These are phyloP conservation scores for Solanum bulbocastanum DNA, from an alignment of 257 asterid species.

Conservation along the genomic window DNA sequence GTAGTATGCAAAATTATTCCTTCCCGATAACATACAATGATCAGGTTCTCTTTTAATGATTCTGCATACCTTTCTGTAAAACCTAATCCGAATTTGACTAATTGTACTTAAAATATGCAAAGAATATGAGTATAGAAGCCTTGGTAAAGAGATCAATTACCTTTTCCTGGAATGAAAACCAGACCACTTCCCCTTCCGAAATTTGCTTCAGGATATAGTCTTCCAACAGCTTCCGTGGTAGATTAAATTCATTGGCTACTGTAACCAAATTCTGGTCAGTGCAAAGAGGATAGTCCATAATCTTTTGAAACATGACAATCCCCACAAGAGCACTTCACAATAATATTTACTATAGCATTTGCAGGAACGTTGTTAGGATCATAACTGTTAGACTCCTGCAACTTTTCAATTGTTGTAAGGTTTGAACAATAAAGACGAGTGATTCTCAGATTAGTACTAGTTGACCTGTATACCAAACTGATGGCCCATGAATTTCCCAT, in stretches of 20 bases:
- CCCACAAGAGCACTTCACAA: conserved; percentile 61
- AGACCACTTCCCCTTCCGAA: conserved; percentile 45
- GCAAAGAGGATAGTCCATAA: conserved; percentile 55
- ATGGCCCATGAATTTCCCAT: conserved; percentile 39
- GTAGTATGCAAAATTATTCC: not conserved
- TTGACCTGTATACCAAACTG: conserved; percentile 25
- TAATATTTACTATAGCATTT: conserved; percentile 20
- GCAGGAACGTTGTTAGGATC: conserved; percentile 13
- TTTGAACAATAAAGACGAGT: conserved; percentile 27
- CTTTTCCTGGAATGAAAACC: conserved; percentile 56
- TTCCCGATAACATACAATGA: not conserved
- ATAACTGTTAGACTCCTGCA: conserved; percentile 37
- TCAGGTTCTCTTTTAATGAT: not conserved
- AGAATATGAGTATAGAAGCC: not conserved
- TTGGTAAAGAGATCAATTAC: conserved; percentile 12
- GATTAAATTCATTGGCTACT: conserved; percentile 16
- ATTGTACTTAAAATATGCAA: not conserved
- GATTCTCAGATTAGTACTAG: conserved; percentile 19
- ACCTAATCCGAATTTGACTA: not conserved
- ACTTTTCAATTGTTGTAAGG: conserved; percentile 47
- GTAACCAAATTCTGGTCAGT: conserved; percentile 28
- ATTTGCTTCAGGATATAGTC: conserved; percentile 49
- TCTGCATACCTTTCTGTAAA: not conserved
- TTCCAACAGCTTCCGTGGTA: conserved; percentile 36
- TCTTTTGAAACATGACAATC: conserved; percentile 32